Base-by-base conservation (phyloP, 2,329 filamentous ascomycete species). In the Chrysoporthe puriensis region DNA sequence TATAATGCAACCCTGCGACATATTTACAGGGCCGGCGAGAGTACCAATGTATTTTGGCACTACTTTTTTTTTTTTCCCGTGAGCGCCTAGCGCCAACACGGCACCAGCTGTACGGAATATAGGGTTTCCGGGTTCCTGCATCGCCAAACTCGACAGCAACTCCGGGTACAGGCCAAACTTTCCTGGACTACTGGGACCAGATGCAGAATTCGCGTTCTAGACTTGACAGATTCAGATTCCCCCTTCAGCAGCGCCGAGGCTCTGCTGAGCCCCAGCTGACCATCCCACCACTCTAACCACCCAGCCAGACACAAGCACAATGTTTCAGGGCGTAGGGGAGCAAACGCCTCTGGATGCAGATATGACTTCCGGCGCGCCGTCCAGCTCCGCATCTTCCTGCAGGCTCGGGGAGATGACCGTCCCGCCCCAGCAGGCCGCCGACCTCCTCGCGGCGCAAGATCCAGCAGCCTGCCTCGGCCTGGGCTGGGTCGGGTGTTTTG, bases 41-140 rank as follows among this genome's bases (percentile, higher is more conserved):
- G 54, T 36, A 57, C 54, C 54, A 36, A 40, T 57, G 54, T 40
- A 57, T 57, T 57, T 57, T 57, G 54, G 54, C 54, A 57, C 32
- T 18, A 26, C 26, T 57, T 57, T 3, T 4, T n/a, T 57, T 13
- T 57, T 13, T 26, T 26, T 26, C 26, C 54, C 54, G 32, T 40
- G 11, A 13, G 54, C 54, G 13, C 18, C 18, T 40, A 57, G 54
- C 34, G 54, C 54, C 34, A 57, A 40, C 7, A 32, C 26, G 50
- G 13, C 50, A 21, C 11, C 21, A 50, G 46, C n/a, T 34, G 50
- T 21, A 54, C 21, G 50, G 48, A 52, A 52, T 52, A 52, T 52
- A 52, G 48, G 21, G 32, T 1, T 21, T 21, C 50, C 50, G 50
- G 50, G 50, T 54, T 54, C 50, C 50, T 54, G 50, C 50, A 54